Evolutionary conservation across 495 filamentous ascomycete genomes (phyloP).

Genomic region (Entonaema liquescens): DNA sequence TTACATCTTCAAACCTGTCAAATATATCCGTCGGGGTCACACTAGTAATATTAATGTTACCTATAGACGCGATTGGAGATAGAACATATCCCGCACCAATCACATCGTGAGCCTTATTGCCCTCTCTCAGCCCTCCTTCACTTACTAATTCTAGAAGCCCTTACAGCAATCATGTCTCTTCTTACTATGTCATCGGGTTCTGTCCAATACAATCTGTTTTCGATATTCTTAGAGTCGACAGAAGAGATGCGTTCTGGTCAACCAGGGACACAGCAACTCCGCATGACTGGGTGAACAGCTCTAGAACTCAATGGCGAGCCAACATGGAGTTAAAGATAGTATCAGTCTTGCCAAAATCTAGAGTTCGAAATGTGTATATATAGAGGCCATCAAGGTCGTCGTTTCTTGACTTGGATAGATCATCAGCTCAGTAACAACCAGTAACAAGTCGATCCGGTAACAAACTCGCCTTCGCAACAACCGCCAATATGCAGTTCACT

Average conservation of each 20-base stretch:
- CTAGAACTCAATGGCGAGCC: background rate
- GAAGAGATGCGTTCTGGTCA: constrained; percentile 1
- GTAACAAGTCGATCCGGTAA: constrained; percentile 15
- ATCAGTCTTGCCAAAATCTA: background rate
- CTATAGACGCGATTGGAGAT: constrained; percentile 19
- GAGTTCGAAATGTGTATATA: background rate
- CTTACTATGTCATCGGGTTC: constrained; percentile 32
- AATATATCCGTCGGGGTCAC: constrained; percentile 20
- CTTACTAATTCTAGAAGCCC: constrained; percentile 21
- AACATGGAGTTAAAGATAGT: background rate
- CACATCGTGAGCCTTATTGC: constrained; percentile 25
- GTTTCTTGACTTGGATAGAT: background rate
- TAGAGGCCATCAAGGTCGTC: background rate
- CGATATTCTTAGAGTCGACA: background rate
- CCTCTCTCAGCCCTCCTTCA: constrained; percentile 23
- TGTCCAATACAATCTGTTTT: constrained; percentile 20
- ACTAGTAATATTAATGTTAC: constrained; percentile 40
- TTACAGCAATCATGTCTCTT: constrained; percentile 6
- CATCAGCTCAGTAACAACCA: constrained; percentile 3
- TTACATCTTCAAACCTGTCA: constrained; percentile 17
- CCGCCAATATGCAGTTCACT: constrained; percentile 28
- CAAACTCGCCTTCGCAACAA: constrained; percentile 3
- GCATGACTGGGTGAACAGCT: background rate
- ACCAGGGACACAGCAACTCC: background rate
- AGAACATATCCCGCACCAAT: constrained; percentile 36